Base-by-base conservation (phyloP, 2,329 filamentous ascomycete species). In the Exutisphaerella laricina region DNA sequence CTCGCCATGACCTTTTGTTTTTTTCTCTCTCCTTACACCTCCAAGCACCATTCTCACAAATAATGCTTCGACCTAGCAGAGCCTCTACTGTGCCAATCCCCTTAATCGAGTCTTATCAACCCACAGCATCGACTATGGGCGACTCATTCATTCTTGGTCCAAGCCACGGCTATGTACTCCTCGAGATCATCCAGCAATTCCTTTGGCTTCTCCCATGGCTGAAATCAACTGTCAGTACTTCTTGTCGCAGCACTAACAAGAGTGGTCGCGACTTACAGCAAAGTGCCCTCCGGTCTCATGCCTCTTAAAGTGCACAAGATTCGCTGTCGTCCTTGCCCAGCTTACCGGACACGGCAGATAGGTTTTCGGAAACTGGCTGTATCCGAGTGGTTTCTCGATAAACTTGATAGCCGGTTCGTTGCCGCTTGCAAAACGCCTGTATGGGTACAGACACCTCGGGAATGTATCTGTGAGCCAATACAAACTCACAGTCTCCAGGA, bases 381-480 rank as follows among this genome's bases (percentile, higher is more conserved):
- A 72, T 0, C 69, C 70, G 14, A 68, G 46, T 3, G 70, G 69
- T 52, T 71, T 71, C 12, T 62, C 56, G 43, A 56, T 54, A 26
- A 54, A 50, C 48, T 55, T 55, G 48, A 56, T 53, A 0, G 48
- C 49, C 9, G 58, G 55, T 3, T 51, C 42, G 1, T 44, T 41
- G 12, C 54, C 54, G 20, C 58, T 56, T 41, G 59, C 56, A n/a
- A 55, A 53, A 18, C 72, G 66, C n/a, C n/a, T n/a, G 45, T 79
- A 78, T 1, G 70, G 65, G 55, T 72, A 79, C 21, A 77, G 69
- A 10, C 57, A 55, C 4, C 60, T 51, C 4, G 61, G 56, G 39
- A 62, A 62, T 3, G 56, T 57, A 10, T 62, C 52, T 0, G 75
- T 77, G 44, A 78, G 63, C 75, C 76, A 80, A 54, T 77, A 80